These are phyloP conservation scores for Pestalotiopsis sp. DNA, from an alignment of 2,329 filamentous ascomycete genomes.

Conservation along the genomic window DNA sequence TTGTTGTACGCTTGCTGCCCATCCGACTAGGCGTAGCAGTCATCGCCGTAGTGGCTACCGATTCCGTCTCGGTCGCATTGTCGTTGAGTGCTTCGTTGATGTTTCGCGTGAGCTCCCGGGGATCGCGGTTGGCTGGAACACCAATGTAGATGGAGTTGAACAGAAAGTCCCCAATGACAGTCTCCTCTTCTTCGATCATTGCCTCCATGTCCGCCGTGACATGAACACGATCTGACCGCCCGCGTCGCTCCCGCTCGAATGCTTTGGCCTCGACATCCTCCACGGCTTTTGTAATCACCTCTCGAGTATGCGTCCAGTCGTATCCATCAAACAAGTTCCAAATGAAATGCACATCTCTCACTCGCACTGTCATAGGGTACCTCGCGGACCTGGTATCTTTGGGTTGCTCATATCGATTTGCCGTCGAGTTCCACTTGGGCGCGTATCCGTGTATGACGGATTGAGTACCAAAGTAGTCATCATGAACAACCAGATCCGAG, in stretches of 20 bases:
- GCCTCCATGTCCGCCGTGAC: slow-evolving; percentile 61
- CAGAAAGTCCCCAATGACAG: slow-evolving; percentile 88
- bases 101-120: slow-evolving; percentile 75
- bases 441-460: slow-evolving; percentile 66
- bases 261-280: slow-evolving; percentile 84
- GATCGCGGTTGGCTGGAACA: slow-evolving; percentile 83
- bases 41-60: slow-evolving; percentile 75
- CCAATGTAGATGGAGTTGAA: slow-evolving; percentile 99
- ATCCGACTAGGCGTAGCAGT: slow-evolving; percentile 59
- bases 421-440: slow-evolving; percentile 78
- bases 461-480: slow-evolving; percentile 74
- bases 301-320: slow-evolving; percentile 88
- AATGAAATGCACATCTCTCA: slow-evolving; percentile 89
- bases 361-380: slow-evolving; percentile 75
- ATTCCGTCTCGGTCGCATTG: slow-evolving; percentile 84
- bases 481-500: slow-evolving; percentile 70
- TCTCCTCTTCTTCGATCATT: slow-evolving; percentile 73
- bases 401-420: slow-evolving; percentile 72
- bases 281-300: slow-evolving; percentile 85
- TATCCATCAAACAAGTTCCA: slow-evolving; percentile 99
- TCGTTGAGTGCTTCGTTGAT: slow-evolving; percentile 92
- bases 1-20: slow-evolving; percentile 37
- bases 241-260: slow-evolving; percentile 75
- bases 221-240: slow-evolving; percentile 57
- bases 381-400: slow-evolving; percentile 62